A percentile compares a stretch with the other conserved stretches of the same genome.
These are phyloP conservation scores for Aureobasidium sp. DNA, from an alignment of 2,329 filamentous ascomycete species.

Conservation along the genomic window DNA sequence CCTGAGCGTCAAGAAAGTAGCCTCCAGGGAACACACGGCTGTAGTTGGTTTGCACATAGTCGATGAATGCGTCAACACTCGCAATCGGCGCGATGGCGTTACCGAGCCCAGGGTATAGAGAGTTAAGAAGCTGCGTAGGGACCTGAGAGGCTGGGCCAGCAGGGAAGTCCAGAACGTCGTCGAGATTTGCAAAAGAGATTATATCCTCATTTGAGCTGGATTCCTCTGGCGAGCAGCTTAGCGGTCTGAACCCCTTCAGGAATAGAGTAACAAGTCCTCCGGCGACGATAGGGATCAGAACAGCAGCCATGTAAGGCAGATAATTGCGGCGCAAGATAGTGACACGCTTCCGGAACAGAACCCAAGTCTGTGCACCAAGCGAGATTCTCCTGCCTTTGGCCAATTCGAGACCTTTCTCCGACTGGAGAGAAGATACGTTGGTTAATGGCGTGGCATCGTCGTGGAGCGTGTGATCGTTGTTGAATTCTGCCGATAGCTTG, in stretches of 20 bases:
- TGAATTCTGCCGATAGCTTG: constrained; percentile 73
- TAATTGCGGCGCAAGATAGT: constrained; percentile 73
- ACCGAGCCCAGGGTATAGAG: constrained; percentile 23
- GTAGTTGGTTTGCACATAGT: constrained; percentile 56
- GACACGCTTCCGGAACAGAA: constrained; percentile 70
- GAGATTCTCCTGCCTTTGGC: constrained; percentile 63
- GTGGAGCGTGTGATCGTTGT: constrained; percentile 29
- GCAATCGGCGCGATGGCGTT: constrained; percentile 48
- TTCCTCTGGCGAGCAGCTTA: constrained; percentile 39
- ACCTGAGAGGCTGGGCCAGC: constrained; percentile 34
- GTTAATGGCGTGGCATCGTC: constrained; percentile 19
- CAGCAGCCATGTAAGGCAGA: constrained; percentile 66
- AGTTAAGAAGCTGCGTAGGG: constrained; percentile 26
- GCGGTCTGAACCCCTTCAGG: constrained; percentile 50
- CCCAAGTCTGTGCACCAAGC: constrained; percentile 61
- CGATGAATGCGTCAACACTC: constrained; percentile 60
- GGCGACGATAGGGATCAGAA: constrained; percentile 71
- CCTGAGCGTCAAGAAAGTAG: constrained; percentile 60
- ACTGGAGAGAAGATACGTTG: constrained; percentile 5
- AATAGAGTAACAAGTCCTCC: constrained; percentile 75
- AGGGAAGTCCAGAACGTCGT: constrained; percentile 29
- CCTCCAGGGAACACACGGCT: constrained; percentile 68
- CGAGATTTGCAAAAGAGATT: constrained; percentile 22
- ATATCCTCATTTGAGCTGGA: not conserved
- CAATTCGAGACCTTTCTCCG: constrained; percentile 38